Conservation (phyloP, 1,284 basidiomycete genomes). For the Trametes hirsuta region DNA sequence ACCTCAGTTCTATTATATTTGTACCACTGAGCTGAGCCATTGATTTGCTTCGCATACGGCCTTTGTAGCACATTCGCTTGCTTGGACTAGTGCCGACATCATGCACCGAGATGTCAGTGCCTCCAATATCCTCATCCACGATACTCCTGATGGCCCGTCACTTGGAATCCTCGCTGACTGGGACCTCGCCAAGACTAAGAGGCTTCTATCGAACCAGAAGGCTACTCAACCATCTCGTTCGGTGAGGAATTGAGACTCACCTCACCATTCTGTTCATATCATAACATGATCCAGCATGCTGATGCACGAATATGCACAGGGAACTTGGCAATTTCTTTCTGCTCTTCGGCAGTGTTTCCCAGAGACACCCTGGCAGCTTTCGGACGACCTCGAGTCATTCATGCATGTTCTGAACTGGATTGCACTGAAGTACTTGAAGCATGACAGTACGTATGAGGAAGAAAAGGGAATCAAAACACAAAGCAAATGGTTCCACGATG, state of each 20-base stretch:
- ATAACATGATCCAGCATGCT: no score
- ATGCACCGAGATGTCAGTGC: slow-evolving; percentile 5
- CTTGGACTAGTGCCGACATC: background rate
- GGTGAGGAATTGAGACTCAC: no score
- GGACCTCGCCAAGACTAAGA: slow-evolving; percentile 1
- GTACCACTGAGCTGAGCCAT: background rate
- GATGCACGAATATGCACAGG: background rate
- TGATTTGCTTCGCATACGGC: background rate
- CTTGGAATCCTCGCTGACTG: slow-evolving; percentile 2
- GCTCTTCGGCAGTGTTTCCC: slow-evolving; percentile 6
- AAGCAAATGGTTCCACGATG: no score
- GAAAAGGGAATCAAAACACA: no score
- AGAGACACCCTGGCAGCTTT: slow-evolving; percentile 3
- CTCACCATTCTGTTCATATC: no score
- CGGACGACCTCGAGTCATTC: slow-evolving; percentile 22
- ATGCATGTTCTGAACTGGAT: slow-evolving; percentile 10
- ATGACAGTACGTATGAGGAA: background rate
- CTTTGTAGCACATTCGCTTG: background rate
- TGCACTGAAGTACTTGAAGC: background rate
- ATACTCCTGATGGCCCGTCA: background rate
- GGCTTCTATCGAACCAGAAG: background rate
- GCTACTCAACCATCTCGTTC: background rate
- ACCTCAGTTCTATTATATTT: no score
- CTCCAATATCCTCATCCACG: slow-evolving; percentile 4
- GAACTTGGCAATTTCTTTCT: slow-evolving; percentile 20